Evolutionary conservation across 441 rosid genomes (phyloP), one percentile per base, ranked within the genome.

Genomic region (Bocquillonia castaneifolia): DNA sequence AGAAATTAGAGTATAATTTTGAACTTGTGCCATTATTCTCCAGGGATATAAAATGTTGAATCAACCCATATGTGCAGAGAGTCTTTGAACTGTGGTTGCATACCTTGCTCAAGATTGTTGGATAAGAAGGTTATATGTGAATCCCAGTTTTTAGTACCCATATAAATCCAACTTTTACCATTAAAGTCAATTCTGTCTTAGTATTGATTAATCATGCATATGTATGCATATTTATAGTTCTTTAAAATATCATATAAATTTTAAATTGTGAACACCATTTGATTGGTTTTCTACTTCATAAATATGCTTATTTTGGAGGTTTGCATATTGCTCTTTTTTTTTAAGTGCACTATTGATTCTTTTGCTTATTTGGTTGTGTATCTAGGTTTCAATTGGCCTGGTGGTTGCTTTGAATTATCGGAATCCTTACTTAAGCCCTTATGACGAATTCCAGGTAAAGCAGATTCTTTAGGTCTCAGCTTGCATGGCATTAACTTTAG

Each of bases 381-480:
- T 75, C 60, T 85, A 93, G 99, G 85, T 94, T 60, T 86, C 96
- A 48, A 75, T 94, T 66, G 99, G 99, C 66, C 80, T 93, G 52
- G 97, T 89, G 77, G 89, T 91, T 76, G 96, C 96, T 75, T 74
- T 93, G 81, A 84, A 93, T 78, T 93, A 93, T 82, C 91, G 64
- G 55, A 89, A 89, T 71, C 99, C 99, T 71, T 88, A 75, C 77
- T 72, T 93, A 77, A 93, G 80, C 77, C 99, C 99, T 50, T 93
- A 86, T 10, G 96, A 91, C 70, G 97, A 91, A 81, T 93, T 93
- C 68, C 99, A 91, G 97, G 99, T 89, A 71, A 73, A 67, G 48
- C 73, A 45, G 63, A 68, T 59, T 64, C 55, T 57, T 3, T 12
- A 17, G 47, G 45, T 63, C 39, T 61, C 60, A 5, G 32, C 50